Evolutionary conservation across 306 rosid genomes (phyloP).

Genomic region (Albizia julibrissin): DNA sequence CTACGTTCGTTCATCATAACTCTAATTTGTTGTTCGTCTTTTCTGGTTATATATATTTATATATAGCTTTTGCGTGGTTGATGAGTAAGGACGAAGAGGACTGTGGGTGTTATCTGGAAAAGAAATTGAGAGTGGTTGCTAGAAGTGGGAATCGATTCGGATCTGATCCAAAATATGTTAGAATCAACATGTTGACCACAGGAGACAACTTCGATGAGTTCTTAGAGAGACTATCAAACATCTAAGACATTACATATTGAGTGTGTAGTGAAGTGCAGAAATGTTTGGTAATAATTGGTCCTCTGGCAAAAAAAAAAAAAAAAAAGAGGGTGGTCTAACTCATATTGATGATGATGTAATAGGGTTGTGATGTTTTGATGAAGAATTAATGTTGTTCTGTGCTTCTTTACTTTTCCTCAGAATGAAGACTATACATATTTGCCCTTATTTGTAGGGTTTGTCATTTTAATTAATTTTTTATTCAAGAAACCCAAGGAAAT

Average conservation of each 20-base stretch:
- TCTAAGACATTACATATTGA: constrained; percentile 2
- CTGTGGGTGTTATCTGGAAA: constrained; percentile 44
- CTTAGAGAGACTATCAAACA: constrained; percentile 45
- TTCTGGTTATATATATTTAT: too few species aligned
- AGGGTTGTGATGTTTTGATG: too few species aligned
- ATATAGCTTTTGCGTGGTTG: constrained; percentile 79
- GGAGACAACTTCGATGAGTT: constrained; percentile 53
- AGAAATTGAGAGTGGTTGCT: constrained; percentile 36
- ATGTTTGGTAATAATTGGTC: neutral
- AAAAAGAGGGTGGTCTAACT: too few species aligned
- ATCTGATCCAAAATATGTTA: constrained; percentile 41
- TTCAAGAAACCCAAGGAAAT: too few species aligned
- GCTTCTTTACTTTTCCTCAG: too few species aligned
- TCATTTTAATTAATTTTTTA: too few species aligned
- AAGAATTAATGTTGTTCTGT: too few species aligned
- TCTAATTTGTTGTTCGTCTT: neutral
- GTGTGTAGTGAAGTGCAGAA: neutral
- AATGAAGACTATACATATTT: too few species aligned
- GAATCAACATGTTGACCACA: constrained; percentile 60
- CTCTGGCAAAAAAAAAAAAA: too few species aligned
- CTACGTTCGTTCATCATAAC: neutral
- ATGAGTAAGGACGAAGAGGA: constrained; percentile 54
- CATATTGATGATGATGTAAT: too few species aligned
- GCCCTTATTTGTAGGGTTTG: too few species aligned
- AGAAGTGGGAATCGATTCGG: constrained; percentile 73